Evolutionary conservation across 495 filamentous ascomycete species (phyloP).

Genomic region (Tuber borchii): DNA sequence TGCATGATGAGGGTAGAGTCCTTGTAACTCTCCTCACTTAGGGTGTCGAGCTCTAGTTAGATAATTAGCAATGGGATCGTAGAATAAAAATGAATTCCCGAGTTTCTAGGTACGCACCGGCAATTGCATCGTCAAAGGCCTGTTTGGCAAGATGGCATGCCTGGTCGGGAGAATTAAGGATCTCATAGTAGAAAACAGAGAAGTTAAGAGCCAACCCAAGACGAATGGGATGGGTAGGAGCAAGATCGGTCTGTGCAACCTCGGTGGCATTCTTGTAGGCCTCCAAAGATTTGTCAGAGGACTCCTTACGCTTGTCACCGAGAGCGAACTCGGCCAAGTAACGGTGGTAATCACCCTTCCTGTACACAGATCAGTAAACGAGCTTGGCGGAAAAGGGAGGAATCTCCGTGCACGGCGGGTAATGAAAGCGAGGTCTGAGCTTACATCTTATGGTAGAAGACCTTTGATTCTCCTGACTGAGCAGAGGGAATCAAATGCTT

Average conservation of each 20-base stretch:
- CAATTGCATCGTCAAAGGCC: conserved; percentile 98
- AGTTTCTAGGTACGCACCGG: conserved; percentile 54
- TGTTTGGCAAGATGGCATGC: conserved; percentile 99
- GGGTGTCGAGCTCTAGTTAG: conserved; percentile 81
- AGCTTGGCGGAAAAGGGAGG: not conserved
- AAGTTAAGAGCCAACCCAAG: conserved; percentile 98
- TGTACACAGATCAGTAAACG: conserved; percentile 46
- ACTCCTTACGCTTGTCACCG: conserved; percentile 95
- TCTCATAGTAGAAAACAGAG: conserved; percentile 99
- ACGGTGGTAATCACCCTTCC: conserved; percentile 99
- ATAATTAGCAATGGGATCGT: conserved; percentile 11
- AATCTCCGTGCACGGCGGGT: not conserved
- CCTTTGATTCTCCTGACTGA: conserved; percentile 95
- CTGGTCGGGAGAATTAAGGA: conserved; percentile 96
- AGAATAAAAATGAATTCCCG: not conserved
- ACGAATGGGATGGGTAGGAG: conserved; percentile 97
- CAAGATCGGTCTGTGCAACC: conserved; percentile 94
- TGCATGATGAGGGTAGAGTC: conserved; percentile 99
- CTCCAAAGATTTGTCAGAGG: conserved; percentile 92
- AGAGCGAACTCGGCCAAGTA: conserved; percentile 98
- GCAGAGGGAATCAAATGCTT: conserved; percentile 93
- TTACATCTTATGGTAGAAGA: conserved; percentile 99
- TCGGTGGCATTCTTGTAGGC: conserved; percentile 98
- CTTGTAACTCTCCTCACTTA: conserved; percentile 99
- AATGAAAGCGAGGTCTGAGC: not conserved